These are phyloP conservation scores for Chrysopogon serrulatus DNA, from an alignment of 176 grass and related monocot species.

Conservation along the genomic window DNA sequence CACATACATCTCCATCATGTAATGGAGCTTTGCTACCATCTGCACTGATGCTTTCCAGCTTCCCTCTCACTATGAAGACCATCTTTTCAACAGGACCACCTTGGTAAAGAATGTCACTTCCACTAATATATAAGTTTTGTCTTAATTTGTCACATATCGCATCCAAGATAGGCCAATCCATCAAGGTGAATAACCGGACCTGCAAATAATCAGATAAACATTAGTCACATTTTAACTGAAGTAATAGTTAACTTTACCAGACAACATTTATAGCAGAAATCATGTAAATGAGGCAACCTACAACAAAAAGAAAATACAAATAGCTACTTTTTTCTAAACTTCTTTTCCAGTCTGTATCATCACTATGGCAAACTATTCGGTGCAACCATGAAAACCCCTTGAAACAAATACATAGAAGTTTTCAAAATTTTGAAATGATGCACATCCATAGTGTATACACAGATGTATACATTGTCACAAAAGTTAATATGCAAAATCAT, in stretches of 20 bases:
- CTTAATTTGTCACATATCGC: constrained; percentile 89
- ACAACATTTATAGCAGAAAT: neutral
- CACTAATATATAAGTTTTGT: constrained; percentile 80
- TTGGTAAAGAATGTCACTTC: constrained; percentile 75
- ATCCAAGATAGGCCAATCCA: constrained; percentile 88
- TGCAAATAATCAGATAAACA: constrained; percentile 25
- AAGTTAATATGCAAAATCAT: too few species aligned
- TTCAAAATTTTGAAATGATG: neutral
- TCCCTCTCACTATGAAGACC: constrained; percentile 93
- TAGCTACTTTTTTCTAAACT: neutral
- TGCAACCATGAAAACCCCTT: neutral
- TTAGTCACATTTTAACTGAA: neutral
- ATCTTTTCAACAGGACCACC: constrained; percentile 88
- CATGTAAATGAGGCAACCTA: neutral
- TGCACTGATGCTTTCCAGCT: constrained; percentile 77
- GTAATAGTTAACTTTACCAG: neutral
- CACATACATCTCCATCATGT: constrained; percentile 90
- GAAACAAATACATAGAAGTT: neutral
- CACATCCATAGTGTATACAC: neutral
- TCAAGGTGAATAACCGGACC: constrained; percentile 82
- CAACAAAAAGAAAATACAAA: neutral
- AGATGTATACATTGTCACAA: neutral
- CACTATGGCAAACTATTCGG: neutral
- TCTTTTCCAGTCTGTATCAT: neutral
- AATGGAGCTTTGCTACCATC: constrained; percentile 68